Evolutionary conservation across 2,329 filamentous ascomycete genomes (phyloP).

Genomic region (Coniochaeta pulveracea): DNA sequence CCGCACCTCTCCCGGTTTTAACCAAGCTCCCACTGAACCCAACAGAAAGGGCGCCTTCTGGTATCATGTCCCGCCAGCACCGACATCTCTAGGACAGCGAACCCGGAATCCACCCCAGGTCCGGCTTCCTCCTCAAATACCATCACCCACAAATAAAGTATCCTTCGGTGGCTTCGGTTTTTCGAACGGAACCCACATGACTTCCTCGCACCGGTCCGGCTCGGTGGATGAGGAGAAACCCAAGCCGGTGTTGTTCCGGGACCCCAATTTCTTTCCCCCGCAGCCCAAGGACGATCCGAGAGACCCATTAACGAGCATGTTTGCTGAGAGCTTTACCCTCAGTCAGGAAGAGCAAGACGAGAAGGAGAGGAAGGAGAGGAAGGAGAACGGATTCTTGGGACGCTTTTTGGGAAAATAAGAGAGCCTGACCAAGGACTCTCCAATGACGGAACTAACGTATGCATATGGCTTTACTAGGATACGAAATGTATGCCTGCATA

Average conservation of each 20-base stretch:
- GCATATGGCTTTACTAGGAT: no score
- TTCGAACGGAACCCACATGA: not conserved
- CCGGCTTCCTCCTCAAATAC: conserved; percentile 36
- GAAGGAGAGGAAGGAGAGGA: not conserved
- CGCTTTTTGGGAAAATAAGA: no score
- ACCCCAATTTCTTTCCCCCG: conserved; percentile 49
- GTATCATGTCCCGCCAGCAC: conserved; percentile 59
- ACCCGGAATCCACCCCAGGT: conserved; percentile 44
- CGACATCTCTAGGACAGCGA: conserved; percentile 51
- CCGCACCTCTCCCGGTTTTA: conserved; percentile 23
- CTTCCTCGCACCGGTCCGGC: conserved; percentile 4
- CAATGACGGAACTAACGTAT: no score
- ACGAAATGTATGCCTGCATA: no score
- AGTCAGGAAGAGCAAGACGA: conserved; percentile 16
- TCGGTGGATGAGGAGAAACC: conserved; percentile 2
- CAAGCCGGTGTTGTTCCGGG: conserved; percentile 37
- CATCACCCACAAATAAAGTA: conserved; percentile 24
- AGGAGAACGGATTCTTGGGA: not conserved
- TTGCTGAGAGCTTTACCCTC: conserved; percentile 31
- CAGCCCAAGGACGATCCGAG: conserved; percentile 26
- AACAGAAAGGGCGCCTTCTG: conserved; percentile 47
- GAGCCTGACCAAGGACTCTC: no score
- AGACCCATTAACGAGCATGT: conserved; percentile 30
- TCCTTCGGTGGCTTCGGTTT: no score
- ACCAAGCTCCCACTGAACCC: conserved; percentile 29